Base-by-base conservation (phyloP, 140 eudicot genomes). In the Erigeron philadelphicus region DNA sequence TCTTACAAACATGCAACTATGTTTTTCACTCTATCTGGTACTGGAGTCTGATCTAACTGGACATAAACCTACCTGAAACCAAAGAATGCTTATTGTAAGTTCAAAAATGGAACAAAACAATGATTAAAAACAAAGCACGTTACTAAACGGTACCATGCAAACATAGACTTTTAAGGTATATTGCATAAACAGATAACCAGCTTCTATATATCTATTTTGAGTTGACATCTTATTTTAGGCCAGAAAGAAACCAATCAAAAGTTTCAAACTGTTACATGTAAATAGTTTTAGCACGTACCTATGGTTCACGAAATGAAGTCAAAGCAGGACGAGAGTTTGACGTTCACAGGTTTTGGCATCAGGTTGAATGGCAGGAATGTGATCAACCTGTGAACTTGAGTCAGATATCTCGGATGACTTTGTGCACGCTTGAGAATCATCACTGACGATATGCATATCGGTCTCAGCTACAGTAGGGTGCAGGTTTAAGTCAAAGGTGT, bases 401-500 rank as follows among this genome's bases (percentile, higher is more conserved):
- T 73, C 77, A 13, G 64, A 50, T 38, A 64, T 35, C 70, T 74
- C 64, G 12, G 17, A 59, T 9, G 72, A 69, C 57, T 70, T 42
- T 23, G 66, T 38, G 48, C 62, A 66, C 13, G 12, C 49, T 19
- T 43, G 73, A 55, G 77, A 47, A 10, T 69, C 73, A 0, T 65
- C 79, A 47, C 72, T 66, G 44, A 57, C 17, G 12, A 75, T 38
- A 71, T 64, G 62, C 31, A 46, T 7, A 61, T 79, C 79, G 18
- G 70, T 59, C 44, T 72, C 82, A 53, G 67, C 65, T 58, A 21
- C 73, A 16, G 58, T 21, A 57, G 73, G 68, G 0, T 66, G 79
- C 47, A 56, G 73, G 64, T 80, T 79, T 31, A 75, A 68, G 76
- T 75, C 87, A 71, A 69, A 77, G 2, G 35, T 41, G 72, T 55